Evolutionary conservation across 805 yeast species (phyloP).

Genomic region (Lipomyces oligophaga): DNA sequence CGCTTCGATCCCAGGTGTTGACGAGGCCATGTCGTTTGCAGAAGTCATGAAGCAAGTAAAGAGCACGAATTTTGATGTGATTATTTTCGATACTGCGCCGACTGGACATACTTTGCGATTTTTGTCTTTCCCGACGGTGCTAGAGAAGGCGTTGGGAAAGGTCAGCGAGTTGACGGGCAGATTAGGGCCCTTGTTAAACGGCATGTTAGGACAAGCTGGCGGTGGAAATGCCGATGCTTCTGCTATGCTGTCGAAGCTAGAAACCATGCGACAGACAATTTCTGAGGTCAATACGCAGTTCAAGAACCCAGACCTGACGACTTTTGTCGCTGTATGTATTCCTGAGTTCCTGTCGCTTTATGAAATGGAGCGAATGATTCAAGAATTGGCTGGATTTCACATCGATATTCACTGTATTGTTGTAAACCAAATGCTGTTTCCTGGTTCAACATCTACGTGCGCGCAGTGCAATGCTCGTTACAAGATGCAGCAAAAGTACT

Average conservation of each 20-base stretch:
- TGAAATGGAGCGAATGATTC: slow-evolving; percentile 97
- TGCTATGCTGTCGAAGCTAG: slow-evolving; percentile 73
- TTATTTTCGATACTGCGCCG: slow-evolving; percentile 98
- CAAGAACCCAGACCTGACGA: slow-evolving; percentile 92
- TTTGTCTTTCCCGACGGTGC: slow-evolving; percentile 87
- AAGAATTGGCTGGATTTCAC: slow-evolving; percentile 87
- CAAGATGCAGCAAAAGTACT: slow-evolving; percentile 92
- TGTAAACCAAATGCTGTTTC: slow-evolving; percentile 87
- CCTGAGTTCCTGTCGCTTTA: slow-evolving; percentile 93
- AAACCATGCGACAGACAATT: slow-evolving; percentile 75
- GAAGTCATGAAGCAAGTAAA: slow-evolving; percentile 96
- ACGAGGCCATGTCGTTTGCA: slow-evolving; percentile 96
- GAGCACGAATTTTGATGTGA: slow-evolving; percentile 71
- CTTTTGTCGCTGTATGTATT: slow-evolving; percentile 90
- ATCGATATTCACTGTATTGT: slow-evolving; percentile 97
- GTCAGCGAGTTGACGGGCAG: slow-evolving; percentile 80
- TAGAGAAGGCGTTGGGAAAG: slow-evolving; percentile 81
- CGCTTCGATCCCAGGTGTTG: slow-evolving; percentile 95
- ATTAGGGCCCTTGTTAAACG: slow-evolving; percentile 84
- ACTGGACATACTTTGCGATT: slow-evolving; percentile 97
- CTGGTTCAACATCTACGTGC: slow-evolving; percentile 67
- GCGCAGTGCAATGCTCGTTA: slow-evolving; percentile 88
- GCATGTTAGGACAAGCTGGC: slow-evolving; percentile 50
- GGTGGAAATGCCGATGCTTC: slow-evolving; percentile 58
- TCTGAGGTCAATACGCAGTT: slow-evolving; percentile 89